These are phyloP conservation scores for Aureobasidium sp. DNA, from an alignment of 2,329 filamentous ascomycete genomes.

Conservation along the genomic window DNA sequence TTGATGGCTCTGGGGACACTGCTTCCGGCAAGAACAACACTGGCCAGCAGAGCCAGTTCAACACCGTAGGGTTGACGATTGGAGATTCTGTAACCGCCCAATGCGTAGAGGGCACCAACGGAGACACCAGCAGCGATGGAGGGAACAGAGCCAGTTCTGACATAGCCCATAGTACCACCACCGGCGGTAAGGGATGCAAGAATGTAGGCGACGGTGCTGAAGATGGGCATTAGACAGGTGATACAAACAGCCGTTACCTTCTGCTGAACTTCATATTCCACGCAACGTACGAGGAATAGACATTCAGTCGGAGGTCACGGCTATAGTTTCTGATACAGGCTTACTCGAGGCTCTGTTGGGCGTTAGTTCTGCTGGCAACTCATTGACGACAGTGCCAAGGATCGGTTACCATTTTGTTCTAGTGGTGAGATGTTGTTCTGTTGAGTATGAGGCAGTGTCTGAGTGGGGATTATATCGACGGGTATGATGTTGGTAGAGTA, in stretches of 20 bases:
- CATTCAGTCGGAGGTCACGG: too few relatives aligned
- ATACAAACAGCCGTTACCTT: too few relatives aligned
- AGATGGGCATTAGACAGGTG: background rate
- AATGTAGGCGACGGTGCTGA: constrained; percentile 57
- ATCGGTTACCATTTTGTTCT: background rate
- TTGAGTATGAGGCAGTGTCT: background rate
- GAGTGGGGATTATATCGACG: background rate
- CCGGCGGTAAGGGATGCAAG: constrained; percentile 77
- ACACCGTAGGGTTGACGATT: constrained; percentile 71
- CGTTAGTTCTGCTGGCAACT: background rate
- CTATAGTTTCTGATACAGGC: background rate
- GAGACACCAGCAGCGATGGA: constrained; percentile 78
- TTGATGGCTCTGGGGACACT: constrained; percentile 82
- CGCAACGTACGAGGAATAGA: too few relatives aligned
- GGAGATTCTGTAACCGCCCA: constrained; percentile 75
- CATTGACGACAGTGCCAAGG: too few relatives aligned
- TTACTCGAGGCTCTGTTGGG: constrained; percentile 17
- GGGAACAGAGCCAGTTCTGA: constrained; percentile 76
- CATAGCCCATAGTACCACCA: constrained; percentile 82
- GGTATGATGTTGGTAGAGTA: background rate
- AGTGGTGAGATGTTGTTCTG: background rate
- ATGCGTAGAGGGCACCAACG: constrained; percentile 70
- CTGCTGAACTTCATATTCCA: too few relatives aligned
- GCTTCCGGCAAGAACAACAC: constrained; percentile 73
- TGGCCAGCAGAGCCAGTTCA: constrained; percentile 84